Evolutionary conservation across 805 yeast species (phyloP), one percentile per base, ranked within the genome.

Genomic region (Kodamaea nitidulidarum): DNA sequence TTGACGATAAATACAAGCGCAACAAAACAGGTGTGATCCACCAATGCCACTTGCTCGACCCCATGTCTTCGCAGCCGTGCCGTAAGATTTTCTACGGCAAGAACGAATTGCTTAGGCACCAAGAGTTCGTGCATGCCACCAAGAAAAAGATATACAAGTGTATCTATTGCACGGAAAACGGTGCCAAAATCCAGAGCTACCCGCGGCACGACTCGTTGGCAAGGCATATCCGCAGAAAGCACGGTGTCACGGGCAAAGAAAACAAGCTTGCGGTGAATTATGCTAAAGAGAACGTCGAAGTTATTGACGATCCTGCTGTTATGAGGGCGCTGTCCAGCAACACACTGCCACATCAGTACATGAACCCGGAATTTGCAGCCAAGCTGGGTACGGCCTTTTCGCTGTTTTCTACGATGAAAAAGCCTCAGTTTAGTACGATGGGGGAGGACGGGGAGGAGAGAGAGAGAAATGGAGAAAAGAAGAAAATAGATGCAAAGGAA

Each of bases 41-140:
- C 44, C 72, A 67, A 46, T 68, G 73, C 45, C 66, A 63, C 44
- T 51, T 64, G 22, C 47, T 50, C 5, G 71, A 66, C 43, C 69
- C 72, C 4, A 39, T 40, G 4, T 52, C 62, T 3, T 41, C 48
- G 16, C 46, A 51, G 21, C 60, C 63, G 22, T 68, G 73, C 42
- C 48, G 58, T 25, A 67, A 67, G 48, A 60, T 67, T 1, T 68
- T 68, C 36, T 66, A 68, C 43, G 73, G 73, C 11, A 67, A 64
- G 40, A 67, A 66, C 44, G 73, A 67, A 46, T 53, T 68, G 33
- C 53, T 65, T 27, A 49, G 73, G 41, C 73, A 68, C 49, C 71
- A 68, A 44, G 73, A 68, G 44, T 67, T 67, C 52, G 73, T 67
- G 15, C 73, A 68, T 50, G 73, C 73, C 9, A 65, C 71, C 15